phyloP scores from a whole-genome alignment of 2,329 filamentous ascomycete species.

The Claviceps humidiphila region DNA sequence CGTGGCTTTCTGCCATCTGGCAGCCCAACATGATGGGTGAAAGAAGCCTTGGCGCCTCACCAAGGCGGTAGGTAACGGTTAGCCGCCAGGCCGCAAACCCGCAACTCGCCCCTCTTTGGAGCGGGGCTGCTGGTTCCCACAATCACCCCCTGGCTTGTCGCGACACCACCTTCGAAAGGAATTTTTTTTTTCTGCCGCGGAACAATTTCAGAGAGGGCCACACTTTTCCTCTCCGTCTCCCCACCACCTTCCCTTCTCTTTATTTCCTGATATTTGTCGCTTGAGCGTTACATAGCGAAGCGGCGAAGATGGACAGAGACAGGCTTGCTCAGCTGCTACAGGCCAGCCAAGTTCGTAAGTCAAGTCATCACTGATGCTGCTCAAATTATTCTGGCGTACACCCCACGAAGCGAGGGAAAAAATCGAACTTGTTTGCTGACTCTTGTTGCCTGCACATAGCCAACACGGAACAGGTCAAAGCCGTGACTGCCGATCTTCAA shows the following conservation, averaged over 20 bases:
- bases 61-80: background rate
- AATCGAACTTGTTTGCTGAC: constrained; percentile 17
- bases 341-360: constrained; percentile 76
- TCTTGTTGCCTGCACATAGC: constrained; percentile 37
- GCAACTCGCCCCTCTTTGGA: constrained; percentile 3
- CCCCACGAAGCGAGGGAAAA: background rate
- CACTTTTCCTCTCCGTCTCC: constrained; percentile 3
- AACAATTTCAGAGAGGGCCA: constrained; percentile 4
- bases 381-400: background rate
- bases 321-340: constrained; percentile 78
- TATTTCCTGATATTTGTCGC: constrained; percentile 5
- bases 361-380: constrained; percentile 1
- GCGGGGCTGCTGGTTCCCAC: constrained; percentile 3
- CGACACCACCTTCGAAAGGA: constrained; percentile 1
- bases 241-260: constrained; percentile 2
- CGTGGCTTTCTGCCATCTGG: background rate
- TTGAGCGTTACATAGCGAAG: constrained; percentile 5
- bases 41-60: background rate
- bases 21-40: background rate
- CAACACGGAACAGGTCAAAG: constrained; percentile 79
- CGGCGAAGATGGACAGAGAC: constrained; percentile 35
- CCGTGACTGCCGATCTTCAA: constrained; percentile 77
- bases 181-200: constrained; percentile 10
- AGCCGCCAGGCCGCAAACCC: background rate
- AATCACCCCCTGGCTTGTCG: constrained; percentile 1